A percentile compares a stretch with the other conserved stretches of the same genome.
phyloP scores from a whole-genome alignment of 2,329 filamentous ascomycete species.

The Penicillium thymicola region DNA sequence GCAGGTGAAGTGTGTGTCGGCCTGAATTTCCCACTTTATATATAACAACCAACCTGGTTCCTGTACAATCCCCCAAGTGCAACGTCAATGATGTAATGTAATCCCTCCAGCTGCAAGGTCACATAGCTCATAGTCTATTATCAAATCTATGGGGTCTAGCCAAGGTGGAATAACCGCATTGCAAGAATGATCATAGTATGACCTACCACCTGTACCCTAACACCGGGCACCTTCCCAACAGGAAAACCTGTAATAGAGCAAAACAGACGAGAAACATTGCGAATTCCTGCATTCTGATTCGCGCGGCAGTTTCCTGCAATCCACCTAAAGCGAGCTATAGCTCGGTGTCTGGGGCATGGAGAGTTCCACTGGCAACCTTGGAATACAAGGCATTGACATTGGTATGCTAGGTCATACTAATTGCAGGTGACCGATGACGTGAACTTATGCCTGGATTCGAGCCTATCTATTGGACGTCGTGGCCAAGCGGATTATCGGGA shows the following conservation, averaged over 20 bases:
- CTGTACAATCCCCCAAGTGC: background rate
- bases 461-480: background rate
- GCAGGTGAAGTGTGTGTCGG: background rate
- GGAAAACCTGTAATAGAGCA: background rate
- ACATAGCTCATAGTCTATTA: background rate
- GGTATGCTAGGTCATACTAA: background rate
- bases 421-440: background rate
- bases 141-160: background rate
- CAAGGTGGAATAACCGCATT: background rate
- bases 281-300: conserved; percentile 4
- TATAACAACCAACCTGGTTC: background rate
- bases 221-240: background rate
- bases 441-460: background rate
- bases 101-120: background rate
- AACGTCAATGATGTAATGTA: conserved; percentile 21
- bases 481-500: background rate
- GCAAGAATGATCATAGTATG: conserved; percentile 8
- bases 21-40: background rate
- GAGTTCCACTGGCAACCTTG: background rate
- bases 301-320: background rate
- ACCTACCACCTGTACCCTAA: conserved; percentile 1
- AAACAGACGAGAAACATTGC: background rate
- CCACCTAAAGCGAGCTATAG: background rate
- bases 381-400: background rate
- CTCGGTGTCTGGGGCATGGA: background rate